phyloP scores from a whole-genome alignment of 2,329 filamentous ascomycete species.

The Samsoniella hepiali region DNA sequence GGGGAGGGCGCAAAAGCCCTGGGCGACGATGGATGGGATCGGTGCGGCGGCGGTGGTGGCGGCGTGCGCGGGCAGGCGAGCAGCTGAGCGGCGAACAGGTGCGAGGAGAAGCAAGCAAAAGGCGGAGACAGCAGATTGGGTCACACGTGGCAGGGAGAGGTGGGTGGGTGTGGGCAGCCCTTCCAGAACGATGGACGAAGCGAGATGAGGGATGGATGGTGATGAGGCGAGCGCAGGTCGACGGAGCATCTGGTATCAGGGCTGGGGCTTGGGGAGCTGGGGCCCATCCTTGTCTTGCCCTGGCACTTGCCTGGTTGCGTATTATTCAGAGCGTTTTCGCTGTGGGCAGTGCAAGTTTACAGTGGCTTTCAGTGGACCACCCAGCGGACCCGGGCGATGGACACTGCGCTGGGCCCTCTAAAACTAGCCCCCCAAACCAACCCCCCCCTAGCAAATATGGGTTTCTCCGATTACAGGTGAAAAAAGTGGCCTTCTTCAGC shows the following conservation, averaged over 20 bases:
- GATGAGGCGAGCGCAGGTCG: not conserved
- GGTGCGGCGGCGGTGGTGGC: not conserved
- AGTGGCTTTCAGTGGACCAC: not conserved
- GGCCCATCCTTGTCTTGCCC: no score
- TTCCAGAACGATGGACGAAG: conserved; percentile 14
- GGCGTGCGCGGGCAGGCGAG: not conserved
- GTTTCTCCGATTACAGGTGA: not conserved
- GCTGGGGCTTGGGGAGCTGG: not conserved
- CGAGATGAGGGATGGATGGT: not conserved
- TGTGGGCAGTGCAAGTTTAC: no score
- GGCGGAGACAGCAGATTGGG: conserved; percentile 8
- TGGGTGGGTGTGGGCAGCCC: no score
- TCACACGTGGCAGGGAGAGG: conserved; percentile 7
- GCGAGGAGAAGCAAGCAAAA: not conserved
- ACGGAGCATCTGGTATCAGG: not conserved
- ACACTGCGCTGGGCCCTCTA: no score
- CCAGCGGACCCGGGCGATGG: not conserved
- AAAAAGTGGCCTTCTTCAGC: not conserved
- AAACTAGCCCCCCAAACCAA: no score
- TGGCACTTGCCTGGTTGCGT: no score
- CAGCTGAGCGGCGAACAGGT: not conserved
- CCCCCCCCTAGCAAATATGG: not conserved
- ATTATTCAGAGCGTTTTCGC: no score
- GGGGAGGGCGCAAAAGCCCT: not conserved
- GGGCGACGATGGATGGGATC: not conserved